Conservation (phyloP, 2,329 filamentous ascomycete species). For the Albophoma yamanashiensis region DNA sequence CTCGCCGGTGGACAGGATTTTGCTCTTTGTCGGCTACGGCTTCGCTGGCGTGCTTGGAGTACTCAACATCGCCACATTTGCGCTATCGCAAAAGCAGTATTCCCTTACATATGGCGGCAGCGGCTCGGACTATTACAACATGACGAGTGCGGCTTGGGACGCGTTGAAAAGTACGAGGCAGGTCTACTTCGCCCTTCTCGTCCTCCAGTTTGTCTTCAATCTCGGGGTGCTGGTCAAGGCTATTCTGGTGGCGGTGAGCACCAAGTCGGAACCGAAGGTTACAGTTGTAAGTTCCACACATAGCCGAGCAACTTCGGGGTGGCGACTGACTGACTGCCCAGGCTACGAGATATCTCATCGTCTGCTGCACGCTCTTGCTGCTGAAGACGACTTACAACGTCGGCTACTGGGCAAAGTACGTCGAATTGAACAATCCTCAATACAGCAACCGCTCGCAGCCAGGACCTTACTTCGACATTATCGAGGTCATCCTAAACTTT, state of each 20-base stretch:
- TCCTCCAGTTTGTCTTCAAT: conserved; percentile 9
- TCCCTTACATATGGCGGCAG: neutral
- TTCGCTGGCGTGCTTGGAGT: conserved; percentile 6
- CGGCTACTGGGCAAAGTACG: conserved; percentile 5
- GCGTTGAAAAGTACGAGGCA: neutral
- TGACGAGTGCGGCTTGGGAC: neutral
- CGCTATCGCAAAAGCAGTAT: conserved; percentile 7
- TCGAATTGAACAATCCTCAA: conserved; percentile 1
- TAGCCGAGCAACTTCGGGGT: neutral
- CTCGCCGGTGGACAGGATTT: conserved; percentile 3
- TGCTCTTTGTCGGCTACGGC: conserved; percentile 7
- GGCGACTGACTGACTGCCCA: neutral
- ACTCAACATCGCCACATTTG: conserved; percentile 9
- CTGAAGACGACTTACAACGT: conserved; percentile 12
- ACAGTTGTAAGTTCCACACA: conserved; percentile 5
- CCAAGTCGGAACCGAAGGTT: conserved; percentile 5
- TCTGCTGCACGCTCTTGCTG: conserved; percentile 13
- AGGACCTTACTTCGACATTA: conserved; percentile 7
- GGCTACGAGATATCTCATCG: conserved; percentile 13
- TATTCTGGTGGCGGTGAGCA: conserved; percentile 10
- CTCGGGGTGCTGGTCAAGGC: conserved; percentile 7
- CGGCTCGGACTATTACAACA: neutral
- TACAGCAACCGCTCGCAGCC: neutral
- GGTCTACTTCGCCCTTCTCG: conserved; percentile 5
- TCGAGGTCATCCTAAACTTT: conserved; percentile 11